Evolutionary conservation across 1,139 yeast species (phyloP).

Genomic region (Hyphopichia burtonii): DNA sequence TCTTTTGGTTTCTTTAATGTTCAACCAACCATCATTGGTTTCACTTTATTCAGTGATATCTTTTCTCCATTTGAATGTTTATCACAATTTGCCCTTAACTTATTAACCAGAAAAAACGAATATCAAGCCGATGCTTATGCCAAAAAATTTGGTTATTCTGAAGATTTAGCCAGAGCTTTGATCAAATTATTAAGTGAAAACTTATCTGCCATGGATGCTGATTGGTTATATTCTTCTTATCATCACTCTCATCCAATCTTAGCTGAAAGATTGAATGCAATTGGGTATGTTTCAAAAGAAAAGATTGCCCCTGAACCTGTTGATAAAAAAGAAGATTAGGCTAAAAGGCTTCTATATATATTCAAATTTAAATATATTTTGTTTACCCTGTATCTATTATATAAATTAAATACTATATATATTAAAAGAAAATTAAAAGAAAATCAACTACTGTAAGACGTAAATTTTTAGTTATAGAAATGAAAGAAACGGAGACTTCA

Average conservation of each 20-base stretch:
- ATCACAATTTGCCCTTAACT: conserved; percentile 63
- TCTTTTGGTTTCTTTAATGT: conserved; percentile 71
- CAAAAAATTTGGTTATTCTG: conserved; percentile 65
- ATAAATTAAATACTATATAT: not conserved
- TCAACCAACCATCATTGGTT: conserved; percentile 78
- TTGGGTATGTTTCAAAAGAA: conserved; percentile 51
- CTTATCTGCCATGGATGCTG: conserved; percentile 81
- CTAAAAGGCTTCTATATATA: not conserved
- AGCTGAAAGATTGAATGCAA: conserved; percentile 80
- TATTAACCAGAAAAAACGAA: conserved; percentile 80
- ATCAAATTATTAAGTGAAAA: conserved; percentile 77
- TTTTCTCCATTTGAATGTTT: conserved; percentile 74
- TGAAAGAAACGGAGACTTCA: not conserved
- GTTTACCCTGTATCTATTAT: not conserved
- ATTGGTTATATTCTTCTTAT: conserved; percentile 84
- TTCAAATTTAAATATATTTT: no score
- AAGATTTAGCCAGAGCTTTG: conserved; percentile 68
- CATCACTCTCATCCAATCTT: conserved; percentile 89
- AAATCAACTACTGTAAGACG: not conserved
- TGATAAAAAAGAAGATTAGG: conserved; percentile 6
- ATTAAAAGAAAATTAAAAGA: not conserved
- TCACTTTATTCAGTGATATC: conserved; percentile 70
- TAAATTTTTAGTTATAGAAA: no score
- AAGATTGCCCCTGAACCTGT: conserved; percentile 31
- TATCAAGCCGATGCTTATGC: conserved; percentile 93